A percentile compares a stretch with the other conserved stretches of the same genome.
Conservation (phyloP, 1,139 yeast genomes). For the Schizosaccharomyces versatilis region DNA sequence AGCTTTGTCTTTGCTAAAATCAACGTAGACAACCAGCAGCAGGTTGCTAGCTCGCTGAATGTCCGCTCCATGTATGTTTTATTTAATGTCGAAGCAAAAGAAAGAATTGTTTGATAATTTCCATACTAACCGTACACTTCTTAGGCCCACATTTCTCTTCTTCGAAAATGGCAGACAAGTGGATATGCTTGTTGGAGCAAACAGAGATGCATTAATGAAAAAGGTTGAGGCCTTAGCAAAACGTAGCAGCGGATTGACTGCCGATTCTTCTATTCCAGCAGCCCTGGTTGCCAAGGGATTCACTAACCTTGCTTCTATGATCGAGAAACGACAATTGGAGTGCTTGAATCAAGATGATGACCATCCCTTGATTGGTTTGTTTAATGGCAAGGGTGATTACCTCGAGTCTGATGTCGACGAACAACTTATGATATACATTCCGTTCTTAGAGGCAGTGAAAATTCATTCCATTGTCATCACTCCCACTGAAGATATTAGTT, state of each 20-base stretch:
- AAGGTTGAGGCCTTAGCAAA: conserved; percentile 4
- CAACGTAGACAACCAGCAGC: conserved; percentile 53
- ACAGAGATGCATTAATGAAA: conserved; percentile 16
- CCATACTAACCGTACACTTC: background rate
- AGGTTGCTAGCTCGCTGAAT: conserved; percentile 18
- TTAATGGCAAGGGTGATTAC: conserved; percentile 4
- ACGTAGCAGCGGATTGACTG: background rate
- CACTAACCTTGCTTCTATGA: conserved; percentile 1
- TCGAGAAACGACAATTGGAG: conserved; percentile 5
- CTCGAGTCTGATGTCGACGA: conserved; percentile 11
- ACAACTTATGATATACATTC: conserved; percentile 10
- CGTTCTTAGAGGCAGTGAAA: conserved; percentile 9
- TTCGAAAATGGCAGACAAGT: conserved; percentile 45
- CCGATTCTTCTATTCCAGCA: background rate
- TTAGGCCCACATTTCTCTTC: conserved; percentile 49
- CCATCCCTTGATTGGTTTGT: background rate
- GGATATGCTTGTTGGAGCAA: conserved; percentile 55
- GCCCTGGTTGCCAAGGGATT: background rate
- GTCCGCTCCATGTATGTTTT: conserved; percentile 6
- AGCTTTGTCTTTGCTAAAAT: conserved; percentile 41
- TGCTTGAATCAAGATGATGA: conserved; percentile 6
- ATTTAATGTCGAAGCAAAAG: no score
- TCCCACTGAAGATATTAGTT: background rate
- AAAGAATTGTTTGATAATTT: background rate
- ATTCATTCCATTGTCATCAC: conserved; percentile 6